phyloP scores from a whole-genome alignment of 1,284 basidiomycete species.

The Exobasidium cylindrosporum region DNA sequence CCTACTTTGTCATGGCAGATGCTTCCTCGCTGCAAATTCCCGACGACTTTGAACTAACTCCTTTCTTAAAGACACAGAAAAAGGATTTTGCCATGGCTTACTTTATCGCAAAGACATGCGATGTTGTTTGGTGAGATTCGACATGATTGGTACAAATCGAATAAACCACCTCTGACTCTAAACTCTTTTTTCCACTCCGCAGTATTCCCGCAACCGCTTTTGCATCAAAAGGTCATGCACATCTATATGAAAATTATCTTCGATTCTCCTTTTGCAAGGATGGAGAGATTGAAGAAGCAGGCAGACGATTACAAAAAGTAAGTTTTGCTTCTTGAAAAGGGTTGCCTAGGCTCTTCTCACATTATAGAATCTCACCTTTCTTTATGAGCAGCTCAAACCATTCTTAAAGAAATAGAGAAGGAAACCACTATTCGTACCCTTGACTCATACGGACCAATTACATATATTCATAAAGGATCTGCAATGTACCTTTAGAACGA shows the following conservation, averaged over 20 bases:
- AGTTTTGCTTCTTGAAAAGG: too few relatives aligned
- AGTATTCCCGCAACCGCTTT: conserved; percentile 52
- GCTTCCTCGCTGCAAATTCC: conserved; percentile 78
- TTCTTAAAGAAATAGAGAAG: conserved; percentile 6
- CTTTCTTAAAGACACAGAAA: conserved; percentile 72
- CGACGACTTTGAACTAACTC: conserved; percentile 76
- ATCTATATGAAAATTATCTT: conserved; percentile 39
- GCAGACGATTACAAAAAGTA: conserved; percentile 27
- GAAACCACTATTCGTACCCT: too few relatives aligned
- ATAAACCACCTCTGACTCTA: neutral
- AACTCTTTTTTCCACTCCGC: conserved; percentile 26
- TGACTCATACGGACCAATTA: too few relatives aligned
- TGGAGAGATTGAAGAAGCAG: conserved; percentile 41
- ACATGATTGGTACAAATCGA: neutral
- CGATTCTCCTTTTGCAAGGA: conserved; percentile 51
- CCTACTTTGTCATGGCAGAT: conserved; percentile 63
- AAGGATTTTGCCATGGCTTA: conserved; percentile 74
- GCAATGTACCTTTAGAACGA: too few relatives aligned
- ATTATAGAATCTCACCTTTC: too few relatives aligned
- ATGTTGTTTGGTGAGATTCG: conserved; percentile 37
- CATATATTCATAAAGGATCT: too few relatives aligned
- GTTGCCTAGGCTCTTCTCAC: too few relatives aligned
- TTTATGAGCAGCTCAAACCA: neutral
- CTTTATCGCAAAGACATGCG: conserved; percentile 51
- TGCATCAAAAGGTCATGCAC: conserved; percentile 33